phyloP scores from a whole-genome alignment of 2,329 filamentous ascomycete genomes.

The Chaetomiaceae sp. region DNA sequence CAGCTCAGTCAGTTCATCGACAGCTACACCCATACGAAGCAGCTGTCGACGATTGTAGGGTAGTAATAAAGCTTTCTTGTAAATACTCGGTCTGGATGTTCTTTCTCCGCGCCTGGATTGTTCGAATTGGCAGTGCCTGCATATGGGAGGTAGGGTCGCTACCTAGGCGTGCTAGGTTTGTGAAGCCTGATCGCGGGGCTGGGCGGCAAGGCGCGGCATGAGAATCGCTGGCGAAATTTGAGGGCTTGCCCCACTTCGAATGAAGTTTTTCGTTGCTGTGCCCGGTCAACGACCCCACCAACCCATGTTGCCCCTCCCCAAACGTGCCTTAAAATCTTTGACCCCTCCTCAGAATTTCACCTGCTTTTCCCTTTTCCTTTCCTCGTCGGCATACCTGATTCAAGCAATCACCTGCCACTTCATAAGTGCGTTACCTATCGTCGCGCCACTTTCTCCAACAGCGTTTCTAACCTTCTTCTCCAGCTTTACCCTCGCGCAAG shows the following conservation, averaged over 20 bases:
- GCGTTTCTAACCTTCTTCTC: conserved; percentile 11
- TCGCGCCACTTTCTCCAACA: conserved; percentile 4
- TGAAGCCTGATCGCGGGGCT: conserved; percentile 15
- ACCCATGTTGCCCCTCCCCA: conserved; percentile 21
- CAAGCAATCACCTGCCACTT: conserved; percentile 27
- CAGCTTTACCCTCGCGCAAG: conserved; percentile 18
- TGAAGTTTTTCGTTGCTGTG: conserved; percentile 23
- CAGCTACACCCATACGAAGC: too few relatives aligned
- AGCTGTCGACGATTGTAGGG: too few relatives aligned
- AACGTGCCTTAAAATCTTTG: conserved; percentile 23
- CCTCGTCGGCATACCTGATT: conserved; percentile 28
- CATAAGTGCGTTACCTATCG: conserved; percentile 17
- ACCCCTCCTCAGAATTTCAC: conserved; percentile 22
- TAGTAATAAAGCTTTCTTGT: too few relatives aligned
- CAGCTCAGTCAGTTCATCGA: too few relatives aligned
- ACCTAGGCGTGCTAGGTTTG: not conserved
- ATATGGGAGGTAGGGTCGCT: too few relatives aligned
- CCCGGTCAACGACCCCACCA: conserved; percentile 15
- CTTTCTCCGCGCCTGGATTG: too few relatives aligned
- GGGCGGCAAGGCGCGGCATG: conserved; percentile 21
- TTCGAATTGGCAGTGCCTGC: too few relatives aligned
- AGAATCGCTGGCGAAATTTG: conserved; percentile 14
- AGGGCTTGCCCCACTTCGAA: conserved; percentile 22
- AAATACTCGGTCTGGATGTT: too few relatives aligned
- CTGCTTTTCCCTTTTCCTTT: conserved; percentile 22